These are phyloP conservation scores for Rehmannia glutinosa DNA, from an alignment of 257 asterid species.

Conservation along the genomic window DNA sequence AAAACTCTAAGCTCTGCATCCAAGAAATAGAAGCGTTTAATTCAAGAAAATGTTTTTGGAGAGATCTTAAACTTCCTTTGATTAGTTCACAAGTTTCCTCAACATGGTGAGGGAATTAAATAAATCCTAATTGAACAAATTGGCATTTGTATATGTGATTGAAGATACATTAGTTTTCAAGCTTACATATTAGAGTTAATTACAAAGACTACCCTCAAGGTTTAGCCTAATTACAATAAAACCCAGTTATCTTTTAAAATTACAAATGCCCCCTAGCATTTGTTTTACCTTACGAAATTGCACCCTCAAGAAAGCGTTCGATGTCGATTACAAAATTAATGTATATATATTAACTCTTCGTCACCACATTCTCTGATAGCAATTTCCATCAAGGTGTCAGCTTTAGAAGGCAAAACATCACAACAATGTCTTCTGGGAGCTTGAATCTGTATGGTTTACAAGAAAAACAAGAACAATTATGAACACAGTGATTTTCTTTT, in stretches of 20 bases:
- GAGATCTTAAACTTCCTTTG: neutral
- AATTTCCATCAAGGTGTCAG: constrained; percentile 46
- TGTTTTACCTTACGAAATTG: too few species aligned
- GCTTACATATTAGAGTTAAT: too few species aligned
- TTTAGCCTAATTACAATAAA: too few species aligned
- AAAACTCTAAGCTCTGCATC: too few species aligned
- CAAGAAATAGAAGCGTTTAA: neutral
- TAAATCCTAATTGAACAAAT: neutral
- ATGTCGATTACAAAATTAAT: neutral
- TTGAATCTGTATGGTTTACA: constrained; percentile 37
- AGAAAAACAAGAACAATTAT: neutral
- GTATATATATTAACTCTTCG: constrained; percentile 65
- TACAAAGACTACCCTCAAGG: too few species aligned
- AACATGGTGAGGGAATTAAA: neutral
- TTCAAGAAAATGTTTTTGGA: constrained; percentile 9
- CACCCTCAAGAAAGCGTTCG: neutral
- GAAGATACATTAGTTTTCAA: neutral
- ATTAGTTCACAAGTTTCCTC: constrained; percentile 1
- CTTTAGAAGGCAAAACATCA: constrained; percentile 55
- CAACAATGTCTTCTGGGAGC: constrained; percentile 90
- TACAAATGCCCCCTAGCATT: too few species aligned
- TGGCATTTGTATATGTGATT: neutral
- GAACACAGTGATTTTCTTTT: too few species aligned
- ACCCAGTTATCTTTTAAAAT: too few species aligned
- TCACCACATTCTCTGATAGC: constrained; percentile 67